phyloP scores from a whole-genome alignment of 164 flowering plant species.

The Kingdonia uniflora region DNA sequence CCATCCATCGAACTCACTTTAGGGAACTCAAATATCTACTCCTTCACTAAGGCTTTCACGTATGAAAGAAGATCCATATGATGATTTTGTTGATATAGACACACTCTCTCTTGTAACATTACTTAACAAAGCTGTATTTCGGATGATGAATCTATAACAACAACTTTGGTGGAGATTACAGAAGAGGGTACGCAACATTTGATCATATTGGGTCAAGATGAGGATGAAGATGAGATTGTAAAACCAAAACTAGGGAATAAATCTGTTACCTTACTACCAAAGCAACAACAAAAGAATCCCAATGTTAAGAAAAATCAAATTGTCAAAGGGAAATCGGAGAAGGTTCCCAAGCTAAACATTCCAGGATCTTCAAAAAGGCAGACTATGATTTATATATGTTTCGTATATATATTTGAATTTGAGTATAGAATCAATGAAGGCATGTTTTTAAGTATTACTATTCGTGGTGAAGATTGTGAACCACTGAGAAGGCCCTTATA shows the following conservation, averaged over 20 bases:
- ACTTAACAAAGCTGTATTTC: no score
- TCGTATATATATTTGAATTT: no score
- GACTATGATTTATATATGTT: not conserved
- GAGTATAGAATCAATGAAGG: no score
- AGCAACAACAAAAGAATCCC: conserved; percentile 12
- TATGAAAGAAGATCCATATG: conserved; percentile 9
- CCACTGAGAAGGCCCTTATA: conserved; percentile 55
- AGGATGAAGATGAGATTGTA: conserved; percentile 1
- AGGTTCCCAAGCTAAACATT: conserved; percentile 24
- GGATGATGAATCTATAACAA: no score
- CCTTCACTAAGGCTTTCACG: not conserved
- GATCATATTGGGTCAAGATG: conserved; percentile 5
- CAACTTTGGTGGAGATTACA: conserved; percentile 8
- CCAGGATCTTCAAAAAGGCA: conserved; percentile 69
- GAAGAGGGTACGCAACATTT: conserved; percentile 14
- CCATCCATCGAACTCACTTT: conserved; percentile 5
- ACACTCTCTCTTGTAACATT: no score
- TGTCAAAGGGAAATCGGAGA: conserved; percentile 21
- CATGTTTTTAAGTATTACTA: not conserved
- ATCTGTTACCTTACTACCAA: conserved; percentile 7
- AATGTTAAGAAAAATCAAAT: conserved; percentile 13
- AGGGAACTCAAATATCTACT: conserved; percentile 11
- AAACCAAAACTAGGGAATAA: conserved; percentile 2
- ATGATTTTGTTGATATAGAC: conserved; percentile 1
- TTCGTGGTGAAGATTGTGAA: conserved; percentile 44